Evolutionary conservation across 257 asterid species (phyloP), one percentile per base, ranked within the genome.

Genomic region (Fraxinus anomala): DNA sequence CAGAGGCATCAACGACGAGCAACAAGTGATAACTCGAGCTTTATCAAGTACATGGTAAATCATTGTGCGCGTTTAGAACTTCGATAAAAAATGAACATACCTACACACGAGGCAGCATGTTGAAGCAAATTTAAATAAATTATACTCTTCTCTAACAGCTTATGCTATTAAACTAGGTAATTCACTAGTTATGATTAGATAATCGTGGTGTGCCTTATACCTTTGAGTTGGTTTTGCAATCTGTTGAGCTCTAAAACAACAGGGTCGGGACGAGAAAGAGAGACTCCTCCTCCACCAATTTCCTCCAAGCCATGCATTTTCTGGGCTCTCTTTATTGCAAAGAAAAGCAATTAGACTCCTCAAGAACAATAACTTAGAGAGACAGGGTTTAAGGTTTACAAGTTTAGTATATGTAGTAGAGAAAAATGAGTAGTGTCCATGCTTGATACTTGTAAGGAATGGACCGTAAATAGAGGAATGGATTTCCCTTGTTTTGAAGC

Each of bases 171-270:
- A 9, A 16, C 21, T 6, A 6, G 3, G 12, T 6, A 12, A 26
- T 54, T 54, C 24, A 19, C 28, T 3, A 39, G 13, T 39, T 39
- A 39, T 39, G 47, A 39, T 39, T 14, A 37, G 65, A 8, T 24
- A 91, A 0, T 11, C 49, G 16, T 40, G 49, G 49, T 40, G 16
- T 0, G 16, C 49, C 49, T 4, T 40, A 10, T 40, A 40, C 99
- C 99, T 95, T 81, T 95, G 85, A 91, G 94, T 80, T 87, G 93
- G 82, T 91, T 93, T 66, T 92, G 96, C 80, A 91, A 77, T 66
- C 85, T 88, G 79, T 90, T 88, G 80, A 95, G 92, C 84, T 95
- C 97, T 67, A 95, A 82, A 39, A 86, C 90, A 65, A 92, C 72
- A 76, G 96, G 96, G 90, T 89, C 96, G 0, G 91, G 83, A 66